Conservation (phyloP, 164 flowering plant genomes). For the Pachysandra terminalis region DNA sequence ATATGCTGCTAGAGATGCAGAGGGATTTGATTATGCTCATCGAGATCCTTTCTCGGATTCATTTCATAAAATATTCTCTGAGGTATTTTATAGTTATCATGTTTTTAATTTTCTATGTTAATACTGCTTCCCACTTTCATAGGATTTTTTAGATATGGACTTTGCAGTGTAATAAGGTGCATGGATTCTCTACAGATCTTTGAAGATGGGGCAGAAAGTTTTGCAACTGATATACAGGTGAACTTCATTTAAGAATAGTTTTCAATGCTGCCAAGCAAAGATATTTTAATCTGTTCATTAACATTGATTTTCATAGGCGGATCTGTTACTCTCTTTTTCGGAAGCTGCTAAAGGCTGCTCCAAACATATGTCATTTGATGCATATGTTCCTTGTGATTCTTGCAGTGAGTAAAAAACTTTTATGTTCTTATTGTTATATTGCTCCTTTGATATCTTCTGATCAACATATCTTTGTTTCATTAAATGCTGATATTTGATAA, state of each 20-base stretch:
- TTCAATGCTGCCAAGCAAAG: slow-evolving; percentile 4
- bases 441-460: neutral
- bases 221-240: slow-evolving; percentile 71
- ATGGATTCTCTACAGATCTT: slow-evolving; percentile 55
- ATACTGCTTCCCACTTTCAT: neutral
- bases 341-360: slow-evolving; percentile 93
- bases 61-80: slow-evolving; percentile 78
- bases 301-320: slow-evolving; percentile 45
- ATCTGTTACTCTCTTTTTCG: slow-evolving; percentile 65
- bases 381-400: slow-evolving; percentile 69
- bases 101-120: slow-evolving; percentile 2
- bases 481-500: no score
- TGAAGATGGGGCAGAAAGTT: slow-evolving; percentile 51
- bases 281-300: neutral
- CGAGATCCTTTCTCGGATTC: slow-evolving; percentile 60
- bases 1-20: slow-evolving; percentile 36
- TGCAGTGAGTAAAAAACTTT: slow-evolving; percentile 59
- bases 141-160: neutral
- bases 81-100: slow-evolving; percentile 42
- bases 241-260: slow-evolving; percentile 7
- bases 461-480: no score
- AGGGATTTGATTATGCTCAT: slow-evolving; percentile 42
- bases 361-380: slow-evolving; percentile 62
- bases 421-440: no score
- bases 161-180: neutral